Percentiles rank a stretch among this genome's conserved stretches.
These are phyloP conservation scores for Tuber indicum DNA, from an alignment of 495 filamentous ascomycete species.

Conservation along the genomic window DNA sequence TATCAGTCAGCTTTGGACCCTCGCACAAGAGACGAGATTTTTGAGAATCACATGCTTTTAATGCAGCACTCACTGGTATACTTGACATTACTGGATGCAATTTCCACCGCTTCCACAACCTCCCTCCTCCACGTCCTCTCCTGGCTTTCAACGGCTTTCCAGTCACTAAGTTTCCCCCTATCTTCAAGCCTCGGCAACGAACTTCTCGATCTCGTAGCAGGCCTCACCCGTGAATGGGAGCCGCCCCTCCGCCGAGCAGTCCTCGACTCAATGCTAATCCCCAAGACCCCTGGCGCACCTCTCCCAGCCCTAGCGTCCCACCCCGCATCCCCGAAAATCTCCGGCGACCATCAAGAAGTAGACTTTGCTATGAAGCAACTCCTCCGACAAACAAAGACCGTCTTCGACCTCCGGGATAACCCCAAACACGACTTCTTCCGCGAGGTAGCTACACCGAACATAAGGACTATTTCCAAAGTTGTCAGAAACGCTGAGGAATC, in stretches of 20 bases:
- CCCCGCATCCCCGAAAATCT: slow-evolving; percentile 28
- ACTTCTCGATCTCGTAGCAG: slow-evolving; percentile 28
- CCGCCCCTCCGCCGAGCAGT: slow-evolving; percentile 24
- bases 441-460: slow-evolving; percentile 36
- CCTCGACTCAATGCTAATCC: slow-evolving; percentile 34
- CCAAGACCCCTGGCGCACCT: slow-evolving; percentile 24
- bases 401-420: slow-evolving; percentile 34
- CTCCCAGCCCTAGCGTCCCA: slow-evolving; percentile 27
- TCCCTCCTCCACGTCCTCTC: slow-evolving; percentile 29
- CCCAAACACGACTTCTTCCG: slow-evolving; percentile 37
- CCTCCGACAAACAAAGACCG: slow-evolving; percentile 32
- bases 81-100: slow-evolving; percentile 25
- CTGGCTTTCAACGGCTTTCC: slow-evolving; percentile 30
- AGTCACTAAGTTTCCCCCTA: slow-evolving; percentile 23
- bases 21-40: slow-evolving; percentile 25
- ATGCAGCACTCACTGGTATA: slow-evolving; percentile 34
- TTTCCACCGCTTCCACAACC: slow-evolving; percentile 26
- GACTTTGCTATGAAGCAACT: slow-evolving; percentile 38
- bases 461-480: slow-evolving; percentile 34
- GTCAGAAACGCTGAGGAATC: slow-evolving; percentile 35
- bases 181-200: slow-evolving; percentile 27
- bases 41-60: slow-evolving; percentile 35
- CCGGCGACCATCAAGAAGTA: slow-evolving; percentile 26
- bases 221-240: slow-evolving; percentile 26
- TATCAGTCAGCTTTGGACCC: slow-evolving; percentile 24